Base-by-base conservation (phyloP, 805 yeast species). In the Torulaspora delbrueckii region DNA sequence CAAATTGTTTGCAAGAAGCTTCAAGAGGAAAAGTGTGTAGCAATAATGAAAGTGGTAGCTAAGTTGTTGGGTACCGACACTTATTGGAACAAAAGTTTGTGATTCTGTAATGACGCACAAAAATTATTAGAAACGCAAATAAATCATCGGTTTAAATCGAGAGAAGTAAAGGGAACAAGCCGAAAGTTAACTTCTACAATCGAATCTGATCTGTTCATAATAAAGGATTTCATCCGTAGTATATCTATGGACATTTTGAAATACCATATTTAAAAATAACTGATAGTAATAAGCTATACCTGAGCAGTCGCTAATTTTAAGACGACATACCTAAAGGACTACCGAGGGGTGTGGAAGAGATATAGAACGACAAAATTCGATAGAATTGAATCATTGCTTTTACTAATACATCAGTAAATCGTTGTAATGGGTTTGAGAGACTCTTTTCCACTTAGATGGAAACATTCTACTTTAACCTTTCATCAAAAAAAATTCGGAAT, bases 11-110 rank as follows among this genome's bases (percentile, higher is more conserved):
- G 84, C n/a, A 70, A 71, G 46, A 71, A 78, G 43, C 68, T 73
- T 14, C 75, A 79, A 54, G 90, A 83, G 53, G 89, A 83, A 56
- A 80, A 79, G 57, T 77, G 72, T 4, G 57, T 80, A 34, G 69
- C 66, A 42, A 71, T 77, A 56, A 71, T 77, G 75, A 63, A 67
- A 47, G 56, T 67, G 3, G 61, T 74, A 9, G 30, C 30, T 26
- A 26, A 7, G 14, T 57, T 60, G 31, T 51, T 56, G n/a, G 65
- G 61, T 1, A 57, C 61, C 13, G 46, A 49, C 25, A 39, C 52
- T 25, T 55, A 55, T 44, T 58, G 62, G 62, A 28, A 33, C 30
- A 26, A 26, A 26, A 26, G 36, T 32, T 16, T 12, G 25, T 34
- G 30, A 26, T 26, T 26, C 30, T 9, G 30, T 26, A 26, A 26